Conservation (phyloP, 352 stramenopile genomes). For the Phytophthora pinifolia region DNA sequence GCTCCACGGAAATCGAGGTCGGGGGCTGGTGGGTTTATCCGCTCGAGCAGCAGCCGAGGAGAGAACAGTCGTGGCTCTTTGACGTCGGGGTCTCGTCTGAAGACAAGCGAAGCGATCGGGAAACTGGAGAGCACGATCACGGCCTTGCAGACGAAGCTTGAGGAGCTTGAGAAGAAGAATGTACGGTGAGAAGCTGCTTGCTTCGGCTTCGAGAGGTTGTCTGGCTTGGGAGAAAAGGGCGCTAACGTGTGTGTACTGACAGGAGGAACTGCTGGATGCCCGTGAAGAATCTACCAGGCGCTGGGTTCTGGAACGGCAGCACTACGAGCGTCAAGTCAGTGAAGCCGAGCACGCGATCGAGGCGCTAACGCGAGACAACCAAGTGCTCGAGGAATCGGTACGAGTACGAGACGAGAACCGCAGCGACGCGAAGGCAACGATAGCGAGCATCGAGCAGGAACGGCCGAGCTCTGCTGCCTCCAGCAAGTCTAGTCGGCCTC, state of each 20-base stretch:
- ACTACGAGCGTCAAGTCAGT: constrained; percentile 64
- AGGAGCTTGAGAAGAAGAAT: constrained; percentile 78
- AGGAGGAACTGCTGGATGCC: constrained; percentile 61
- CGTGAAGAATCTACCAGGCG: constrained; percentile 63
- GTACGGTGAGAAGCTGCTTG: constrained; percentile 41
- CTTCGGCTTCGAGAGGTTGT: background rate
- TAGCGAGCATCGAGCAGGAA: constrained; percentile 6
- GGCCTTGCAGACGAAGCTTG: constrained; percentile 54
- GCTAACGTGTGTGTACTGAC: constrained; percentile 3
- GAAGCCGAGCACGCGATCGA: constrained; percentile 69
- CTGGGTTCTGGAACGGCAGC: constrained; percentile 70
- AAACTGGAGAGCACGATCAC: constrained; percentile 67
- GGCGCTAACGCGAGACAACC: constrained; percentile 51
- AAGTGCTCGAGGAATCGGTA: constrained; percentile 57
- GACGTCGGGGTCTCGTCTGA: constrained; percentile 18
- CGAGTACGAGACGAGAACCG: constrained; percentile 47
- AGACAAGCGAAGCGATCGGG: constrained; percentile 30
- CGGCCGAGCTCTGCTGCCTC: constrained; percentile 4
- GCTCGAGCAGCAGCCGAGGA: constrained; percentile 11
- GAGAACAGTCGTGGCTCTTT: constrained; percentile 11
- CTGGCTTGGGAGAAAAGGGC: background rate
- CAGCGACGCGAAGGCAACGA: constrained; percentile 18
- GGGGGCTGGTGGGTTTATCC: constrained; percentile 6
- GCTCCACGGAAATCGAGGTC: constrained; percentile 29
- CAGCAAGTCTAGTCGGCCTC: constrained; percentile 13